Conservation (phyloP, 2,329 filamentous ascomycete species). For the Tolypocladium cylindrosporum region DNA sequence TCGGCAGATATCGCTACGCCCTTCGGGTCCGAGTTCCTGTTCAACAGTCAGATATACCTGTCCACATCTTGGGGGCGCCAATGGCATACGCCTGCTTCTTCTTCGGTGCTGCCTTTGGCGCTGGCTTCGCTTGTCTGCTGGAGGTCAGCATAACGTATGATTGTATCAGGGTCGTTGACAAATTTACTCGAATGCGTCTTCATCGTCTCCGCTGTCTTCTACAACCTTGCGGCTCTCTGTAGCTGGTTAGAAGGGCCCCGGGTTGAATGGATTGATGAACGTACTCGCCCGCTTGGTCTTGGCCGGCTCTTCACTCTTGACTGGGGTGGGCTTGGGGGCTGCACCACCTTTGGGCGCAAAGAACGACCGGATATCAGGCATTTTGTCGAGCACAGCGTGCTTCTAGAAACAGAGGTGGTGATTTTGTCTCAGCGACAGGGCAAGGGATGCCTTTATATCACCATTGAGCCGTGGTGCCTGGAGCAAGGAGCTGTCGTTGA, state of each 20-base stretch:
- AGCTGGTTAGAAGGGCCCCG: conserved; percentile 8
- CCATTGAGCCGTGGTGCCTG: conserved; percentile 13
- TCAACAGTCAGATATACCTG: background rate
- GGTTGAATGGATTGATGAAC: conserved; percentile 8
- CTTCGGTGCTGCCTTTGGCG: conserved; percentile 35
- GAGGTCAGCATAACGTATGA: conserved; percentile 6
- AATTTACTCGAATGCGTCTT: conserved; percentile 33
- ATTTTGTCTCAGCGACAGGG: background rate
- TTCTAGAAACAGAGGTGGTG: background rate
- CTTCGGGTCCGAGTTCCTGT: conserved; percentile 30
- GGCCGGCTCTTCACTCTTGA: conserved; percentile 33
- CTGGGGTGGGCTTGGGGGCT: conserved; percentile 35
- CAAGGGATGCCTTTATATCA: conserved; percentile 10
- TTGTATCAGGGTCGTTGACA: background rate
- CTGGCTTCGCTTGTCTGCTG: conserved; percentile 40
- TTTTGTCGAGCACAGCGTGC: conserved; percentile 22
- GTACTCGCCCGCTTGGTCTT: conserved; percentile 36
- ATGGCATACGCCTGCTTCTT: conserved; percentile 44
- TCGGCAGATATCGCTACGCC: conserved; percentile 44
- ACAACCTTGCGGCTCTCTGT: conserved; percentile 57
- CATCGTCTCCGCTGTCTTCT: conserved; percentile 74
- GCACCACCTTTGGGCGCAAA: conserved; percentile 67
- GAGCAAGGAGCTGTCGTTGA: conserved; percentile 1
- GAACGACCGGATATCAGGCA: conserved; percentile 90
- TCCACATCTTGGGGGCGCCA: background rate